Percentiles rank a stretch among this genome's conserved stretches.
Evolutionary conservation across 768 basidiomycete species (phyloP).

Genomic region (Sporobolomyces phaffii): DNA sequence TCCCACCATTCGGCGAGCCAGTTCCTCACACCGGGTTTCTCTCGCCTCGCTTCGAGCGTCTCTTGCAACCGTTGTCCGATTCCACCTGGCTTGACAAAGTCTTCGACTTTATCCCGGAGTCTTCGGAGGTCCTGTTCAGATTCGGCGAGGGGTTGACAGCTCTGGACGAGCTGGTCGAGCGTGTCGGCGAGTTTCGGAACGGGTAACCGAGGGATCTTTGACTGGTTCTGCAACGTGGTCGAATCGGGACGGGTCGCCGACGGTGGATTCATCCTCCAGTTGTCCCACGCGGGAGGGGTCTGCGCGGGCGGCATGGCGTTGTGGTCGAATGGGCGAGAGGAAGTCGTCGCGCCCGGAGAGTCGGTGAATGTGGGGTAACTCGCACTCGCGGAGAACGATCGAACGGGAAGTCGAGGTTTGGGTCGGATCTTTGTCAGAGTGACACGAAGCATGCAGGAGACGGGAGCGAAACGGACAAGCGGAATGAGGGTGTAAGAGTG

Average conservation of each 20-base stretch:
- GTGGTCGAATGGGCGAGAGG: neutral
- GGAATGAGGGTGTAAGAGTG: too few relatives aligned
- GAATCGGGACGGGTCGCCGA: conserved; percentile 3
- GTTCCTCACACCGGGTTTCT: conserved; percentile 52
- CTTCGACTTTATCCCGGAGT: conserved; percentile 12
- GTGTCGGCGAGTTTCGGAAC: conserved; percentile 77
- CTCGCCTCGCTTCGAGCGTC: conserved; percentile 66
- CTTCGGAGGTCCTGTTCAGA: conserved; percentile 55
- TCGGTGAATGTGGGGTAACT: neutral
- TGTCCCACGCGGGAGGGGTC: conserved; percentile 3
- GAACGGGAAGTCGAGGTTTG: neutral
- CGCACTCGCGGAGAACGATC: neutral
- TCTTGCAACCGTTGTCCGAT: conserved; percentile 65
- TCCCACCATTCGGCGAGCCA: conserved; percentile 99
- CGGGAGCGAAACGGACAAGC: neutral
- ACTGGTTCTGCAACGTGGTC: conserved; percentile 41
- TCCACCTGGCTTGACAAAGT: conserved; percentile 53
- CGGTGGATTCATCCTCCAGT: conserved; percentile 28
- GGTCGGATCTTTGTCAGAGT: neutral
- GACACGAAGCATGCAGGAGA: neutral
- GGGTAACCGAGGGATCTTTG: conserved; percentile 56
- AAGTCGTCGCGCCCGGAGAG: too few relatives aligned
- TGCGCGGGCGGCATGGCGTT: neutral
- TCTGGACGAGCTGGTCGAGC: conserved; percentile 76
- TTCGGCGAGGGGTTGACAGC: conserved; percentile 68